Base-by-base conservation (phyloP, 78 protist genomes). In the Goniomonas avonlea region DNA sequence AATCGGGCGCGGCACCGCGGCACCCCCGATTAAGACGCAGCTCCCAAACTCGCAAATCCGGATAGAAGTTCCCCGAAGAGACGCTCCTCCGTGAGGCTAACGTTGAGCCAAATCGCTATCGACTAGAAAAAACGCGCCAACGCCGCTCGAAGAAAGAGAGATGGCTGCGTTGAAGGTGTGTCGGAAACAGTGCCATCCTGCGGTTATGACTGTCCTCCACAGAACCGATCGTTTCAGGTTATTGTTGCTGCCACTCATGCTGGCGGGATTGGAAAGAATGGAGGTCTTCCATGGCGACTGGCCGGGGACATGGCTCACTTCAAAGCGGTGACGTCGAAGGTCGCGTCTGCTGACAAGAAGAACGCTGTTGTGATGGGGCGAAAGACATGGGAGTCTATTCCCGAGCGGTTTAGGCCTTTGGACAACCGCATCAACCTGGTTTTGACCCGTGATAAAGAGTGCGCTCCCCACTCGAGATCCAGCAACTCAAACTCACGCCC, bases 311-410 rank as follows among this genome's bases (percentile, higher is more conserved):
- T 85, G 81, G 41, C 31, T 15, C 75, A 66, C 73, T 85, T 85
- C 79, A 73, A 65, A 60, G 43, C 53, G 20, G 41, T 73, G 45
- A 85, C 88, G 18, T 21, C 48, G 15, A 32, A 60, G 15, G 32
- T 27, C 29, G 15, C 61, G 32, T n/a, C 27, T 66, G 48, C 3
- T 9, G 71, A 37, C 5, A 21, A 21, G 29, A 32, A 18, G 32
- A 85, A 85, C 39, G 85, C 85, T 2, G 85, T 85, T 21, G 31
- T 78, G 23, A 85, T 85, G 88, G 88, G 88, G 31, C 63, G 84
- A 3, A 79, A 73, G 76, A 85, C 88, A 27, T 85, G 88, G 88
- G 79, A 79, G 32, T 85, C 88, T 11, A 75, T 85, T 40, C 88
- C 88, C 1, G 50, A 5, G 18, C 34, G 48, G 31, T 61, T 77